Evolutionary conservation across 2,329 filamentous ascomycete species (phyloP).

Genomic region (Pezicula radicicola): DNA sequence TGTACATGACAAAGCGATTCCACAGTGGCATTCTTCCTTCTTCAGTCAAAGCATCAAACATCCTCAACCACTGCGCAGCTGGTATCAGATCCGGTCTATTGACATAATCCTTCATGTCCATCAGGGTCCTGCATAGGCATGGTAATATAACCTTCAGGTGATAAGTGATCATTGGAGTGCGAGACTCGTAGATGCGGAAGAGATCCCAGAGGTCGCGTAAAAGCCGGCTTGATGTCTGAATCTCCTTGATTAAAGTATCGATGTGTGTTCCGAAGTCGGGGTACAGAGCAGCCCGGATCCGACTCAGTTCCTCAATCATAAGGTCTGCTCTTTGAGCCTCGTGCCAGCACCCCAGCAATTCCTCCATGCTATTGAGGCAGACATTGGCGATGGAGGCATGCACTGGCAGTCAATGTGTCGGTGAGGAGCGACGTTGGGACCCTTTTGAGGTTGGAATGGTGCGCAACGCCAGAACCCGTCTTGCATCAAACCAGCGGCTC

Average conservation of each 20-base stretch:
- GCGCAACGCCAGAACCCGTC: not conserved
- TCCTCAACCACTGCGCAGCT: constrained; percentile 52
- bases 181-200: constrained; percentile 46
- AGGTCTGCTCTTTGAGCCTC: constrained; percentile 52
- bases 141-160: constrained; percentile 56
- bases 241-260: constrained; percentile 35
- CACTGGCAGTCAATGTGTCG: not conserved
- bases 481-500: constrained; percentile 14
- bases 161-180: constrained; percentile 49
- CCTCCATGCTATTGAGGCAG: constrained; percentile 21
- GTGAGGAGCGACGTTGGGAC: not conserved
- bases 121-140: constrained; percentile 48
- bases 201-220: constrained; percentile 54
- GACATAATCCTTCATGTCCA: constrained; percentile 50
- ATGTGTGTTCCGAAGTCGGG: constrained; percentile 42
- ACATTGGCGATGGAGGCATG: constrained; percentile 17
- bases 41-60: constrained; percentile 53
- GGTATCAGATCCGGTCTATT: constrained; percentile 41
- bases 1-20: constrained; percentile 53
- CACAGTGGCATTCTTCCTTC: constrained; percentile 49
- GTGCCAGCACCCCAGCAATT: constrained; percentile 43
- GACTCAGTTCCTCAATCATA: constrained; percentile 45
- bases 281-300: constrained; percentile 44
- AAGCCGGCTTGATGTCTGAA: constrained; percentile 35
- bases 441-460: not conserved